Percentiles rank a stretch among this genome's conserved stretches.
Conservation (phyloP, 768 basidiomycete species). For the Mycena alexandri region DNA sequence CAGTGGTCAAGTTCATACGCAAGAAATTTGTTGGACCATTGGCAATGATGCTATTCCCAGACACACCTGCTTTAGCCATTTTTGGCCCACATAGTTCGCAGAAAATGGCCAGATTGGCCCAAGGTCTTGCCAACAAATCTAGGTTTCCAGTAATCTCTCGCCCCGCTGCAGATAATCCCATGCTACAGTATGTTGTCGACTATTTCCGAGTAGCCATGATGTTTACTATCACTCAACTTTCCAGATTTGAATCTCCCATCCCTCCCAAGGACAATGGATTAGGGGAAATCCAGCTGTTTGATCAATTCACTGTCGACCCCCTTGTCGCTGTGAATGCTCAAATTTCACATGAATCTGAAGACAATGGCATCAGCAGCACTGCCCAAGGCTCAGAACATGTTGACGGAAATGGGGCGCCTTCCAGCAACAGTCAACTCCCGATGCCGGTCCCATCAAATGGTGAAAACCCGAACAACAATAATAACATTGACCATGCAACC, state of each 20-base stretch:
- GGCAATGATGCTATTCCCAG: constrained; percentile 10
- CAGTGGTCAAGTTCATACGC: neutral
- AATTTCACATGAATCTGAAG: no score
- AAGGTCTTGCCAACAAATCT: constrained; percentile 5
- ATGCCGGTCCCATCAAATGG: no score
- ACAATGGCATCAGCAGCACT: no score
- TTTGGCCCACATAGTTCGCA: constrained; percentile 1
- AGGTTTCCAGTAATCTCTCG: constrained; percentile 9
- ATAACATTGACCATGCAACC: neutral
- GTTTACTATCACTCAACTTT: neutral
- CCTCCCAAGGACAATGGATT: neutral
- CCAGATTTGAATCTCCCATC: neutral
- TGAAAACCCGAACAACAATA: neutral
- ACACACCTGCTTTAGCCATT: constrained; percentile 3
- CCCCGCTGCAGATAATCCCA: constrained; percentile 1
- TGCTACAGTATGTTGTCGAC: neutral
- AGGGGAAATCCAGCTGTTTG: neutral
- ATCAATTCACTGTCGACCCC: neutral
- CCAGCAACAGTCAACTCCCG: no score
- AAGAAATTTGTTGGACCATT: constrained; percentile 7
- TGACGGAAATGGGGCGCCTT: no score
- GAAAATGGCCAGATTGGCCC: constrained; percentile 4
- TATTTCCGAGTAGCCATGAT: neutral
- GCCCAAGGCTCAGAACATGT: no score
- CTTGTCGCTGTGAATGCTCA: neutral